A percentile compares a stretch with the other conserved stretches of the same genome.
Evolutionary conservation across 108 stramenopile species (phyloP).

Genomic region (Pinguiococcus pyrenoidosus): DNA sequence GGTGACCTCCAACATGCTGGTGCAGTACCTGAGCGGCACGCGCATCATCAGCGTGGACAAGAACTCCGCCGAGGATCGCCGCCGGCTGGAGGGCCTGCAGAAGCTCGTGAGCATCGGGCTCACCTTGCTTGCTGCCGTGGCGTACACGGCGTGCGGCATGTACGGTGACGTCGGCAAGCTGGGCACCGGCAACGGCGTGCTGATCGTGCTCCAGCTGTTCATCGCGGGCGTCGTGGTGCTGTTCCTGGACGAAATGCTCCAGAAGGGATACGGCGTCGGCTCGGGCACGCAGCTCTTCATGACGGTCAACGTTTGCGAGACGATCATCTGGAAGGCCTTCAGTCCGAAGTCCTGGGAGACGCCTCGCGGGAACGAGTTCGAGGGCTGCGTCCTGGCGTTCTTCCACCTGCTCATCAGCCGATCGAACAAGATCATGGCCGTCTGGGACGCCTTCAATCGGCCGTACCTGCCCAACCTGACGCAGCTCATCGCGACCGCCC

Average conservation of each 20-base stretch:
- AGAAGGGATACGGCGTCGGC: conserved; percentile 96
- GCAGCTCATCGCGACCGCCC: conserved; percentile 10
- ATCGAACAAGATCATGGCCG: conserved; percentile 59
- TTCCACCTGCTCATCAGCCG: conserved; percentile 87
- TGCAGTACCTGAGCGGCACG: conserved; percentile 84
- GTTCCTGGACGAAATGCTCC: conserved; percentile 88
- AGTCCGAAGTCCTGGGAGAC: conserved; percentile 90
- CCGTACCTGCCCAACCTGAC: conserved; percentile 11
- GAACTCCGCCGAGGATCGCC: conserved; percentile 89
- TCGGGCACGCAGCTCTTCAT: conserved; percentile 93
- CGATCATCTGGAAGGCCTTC: conserved; percentile 95
- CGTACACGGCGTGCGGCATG: conserved; percentile 92
- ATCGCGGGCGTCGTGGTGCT: conserved; percentile 87
- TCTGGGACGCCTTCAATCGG: conserved; percentile 10
- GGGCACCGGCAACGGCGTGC: conserved; percentile 86
- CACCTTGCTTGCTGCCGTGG: conserved; percentile 89
- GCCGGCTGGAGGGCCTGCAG: conserved; percentile 82
- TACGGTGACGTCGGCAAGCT: conserved; percentile 85
- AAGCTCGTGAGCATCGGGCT: conserved; percentile 93
- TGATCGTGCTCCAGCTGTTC: conserved; percentile 91
- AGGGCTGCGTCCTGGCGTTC: conserved; percentile 88
- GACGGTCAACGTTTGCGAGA: conserved; percentile 94
- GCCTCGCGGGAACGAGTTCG: conserved; percentile 79
- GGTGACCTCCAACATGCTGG: conserved; percentile 80
- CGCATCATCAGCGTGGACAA: conserved; percentile 87